These are phyloP conservation scores for Malus hybrid DNA, from an alignment of 331 rosid species.

Conservation along the genomic window DNA sequence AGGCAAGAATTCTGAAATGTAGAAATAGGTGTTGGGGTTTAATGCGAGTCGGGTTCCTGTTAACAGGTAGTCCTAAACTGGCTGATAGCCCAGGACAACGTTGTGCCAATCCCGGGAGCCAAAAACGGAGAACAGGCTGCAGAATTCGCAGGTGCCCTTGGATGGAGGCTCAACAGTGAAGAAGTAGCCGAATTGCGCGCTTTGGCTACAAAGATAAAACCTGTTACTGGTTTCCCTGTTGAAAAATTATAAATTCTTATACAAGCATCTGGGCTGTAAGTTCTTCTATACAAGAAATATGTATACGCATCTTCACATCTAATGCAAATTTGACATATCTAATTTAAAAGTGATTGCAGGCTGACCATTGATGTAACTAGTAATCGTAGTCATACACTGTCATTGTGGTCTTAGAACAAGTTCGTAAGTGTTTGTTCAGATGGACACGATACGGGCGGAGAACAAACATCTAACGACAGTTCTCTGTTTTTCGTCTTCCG, in stretches of 20 bases:
- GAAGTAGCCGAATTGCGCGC: constrained; percentile 59
- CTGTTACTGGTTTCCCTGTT: constrained; percentile 69
- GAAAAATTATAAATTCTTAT: constrained; percentile 41
- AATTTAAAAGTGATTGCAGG: background rate
- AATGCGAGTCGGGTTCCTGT: constrained; percentile 2
- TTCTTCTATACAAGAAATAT: background rate
- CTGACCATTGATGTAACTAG: background rate
- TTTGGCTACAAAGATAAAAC: constrained; percentile 52
- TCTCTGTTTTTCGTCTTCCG: background rate
- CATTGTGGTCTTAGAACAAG: background rate
- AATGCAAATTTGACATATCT: background rate
- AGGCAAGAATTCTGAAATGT: too few relatives aligned
- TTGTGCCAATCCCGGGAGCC: constrained; percentile 89
- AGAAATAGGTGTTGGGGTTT: too few relatives aligned
- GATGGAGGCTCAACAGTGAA: constrained; percentile 59
- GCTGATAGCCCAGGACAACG: constrained; percentile 71
- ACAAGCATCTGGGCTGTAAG: background rate
- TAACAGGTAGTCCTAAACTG: constrained; percentile 71
- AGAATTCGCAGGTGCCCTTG: constrained; percentile 74
- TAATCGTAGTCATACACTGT: background rate
- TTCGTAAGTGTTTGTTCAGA: background rate
- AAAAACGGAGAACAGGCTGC: constrained; percentile 70
- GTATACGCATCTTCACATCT: background rate
- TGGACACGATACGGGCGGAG: background rate
- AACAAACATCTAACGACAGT: background rate